Evolutionary conservation across 2,329 filamentous ascomycete species (phyloP).

Genomic region (Aspergillus unguis): DNA sequence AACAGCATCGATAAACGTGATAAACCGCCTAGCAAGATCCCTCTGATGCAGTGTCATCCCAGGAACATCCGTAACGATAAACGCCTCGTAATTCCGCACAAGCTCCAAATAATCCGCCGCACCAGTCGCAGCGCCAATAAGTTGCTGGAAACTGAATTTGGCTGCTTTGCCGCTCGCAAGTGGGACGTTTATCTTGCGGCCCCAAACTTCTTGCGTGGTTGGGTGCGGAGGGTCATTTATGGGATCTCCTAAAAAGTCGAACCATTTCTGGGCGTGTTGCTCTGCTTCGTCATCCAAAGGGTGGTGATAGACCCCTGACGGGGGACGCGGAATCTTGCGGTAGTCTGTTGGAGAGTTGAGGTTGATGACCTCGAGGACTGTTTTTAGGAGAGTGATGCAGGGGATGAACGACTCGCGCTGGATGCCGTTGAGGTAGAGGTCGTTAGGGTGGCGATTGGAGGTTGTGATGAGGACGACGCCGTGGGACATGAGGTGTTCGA

Average conservation of each 20-base stretch:
- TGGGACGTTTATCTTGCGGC: conserved; percentile 82
- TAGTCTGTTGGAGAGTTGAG: conserved; percentile 95
- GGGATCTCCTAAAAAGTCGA: conserved; percentile 85
- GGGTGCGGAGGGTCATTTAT: conserved; percentile 70
- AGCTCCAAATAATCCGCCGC: conserved; percentile 95
- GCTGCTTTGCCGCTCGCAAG: conserved; percentile 82
- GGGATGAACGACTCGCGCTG: conserved; percentile 94
- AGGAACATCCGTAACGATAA: conserved; percentile 86
- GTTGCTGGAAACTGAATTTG: conserved; percentile 87
- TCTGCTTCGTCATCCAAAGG: conserved; percentile 74
- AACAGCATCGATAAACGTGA: conserved; percentile 95
- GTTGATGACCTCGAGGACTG: conserved; percentile 81
- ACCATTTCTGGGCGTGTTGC: conserved; percentile 90
- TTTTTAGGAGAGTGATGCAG: conserved; percentile 88
- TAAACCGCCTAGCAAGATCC: conserved; percentile 87
- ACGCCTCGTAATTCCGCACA: conserved; percentile 83
- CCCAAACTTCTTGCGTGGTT: conserved; percentile 85
- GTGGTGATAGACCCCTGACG: conserved; percentile 90
- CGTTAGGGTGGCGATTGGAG: conserved; percentile 91
- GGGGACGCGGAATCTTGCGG: conserved; percentile 89
- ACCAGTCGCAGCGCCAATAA: conserved; percentile 83
- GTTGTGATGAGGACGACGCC: conserved; percentile 96
- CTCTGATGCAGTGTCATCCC: conserved; percentile 84
- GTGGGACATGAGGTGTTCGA: conserved; percentile 90
- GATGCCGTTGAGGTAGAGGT: conserved; percentile 97